Conservation (phyloP, 441 rosid species). For the Erodium chrysanthum region DNA sequence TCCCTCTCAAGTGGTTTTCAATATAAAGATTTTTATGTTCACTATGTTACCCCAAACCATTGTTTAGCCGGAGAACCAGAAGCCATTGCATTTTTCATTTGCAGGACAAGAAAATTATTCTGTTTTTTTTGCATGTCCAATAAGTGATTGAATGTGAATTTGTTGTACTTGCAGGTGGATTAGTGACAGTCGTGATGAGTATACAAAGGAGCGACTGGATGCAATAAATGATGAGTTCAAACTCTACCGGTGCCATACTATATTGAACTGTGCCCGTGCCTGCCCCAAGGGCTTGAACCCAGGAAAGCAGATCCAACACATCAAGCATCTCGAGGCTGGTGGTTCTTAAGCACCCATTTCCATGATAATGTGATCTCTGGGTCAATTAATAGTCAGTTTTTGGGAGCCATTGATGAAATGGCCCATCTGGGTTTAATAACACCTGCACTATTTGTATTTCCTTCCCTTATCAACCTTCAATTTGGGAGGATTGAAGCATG, state of each 20-base stretch:
- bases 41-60: no score
- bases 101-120: background rate
- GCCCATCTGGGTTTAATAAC: conserved; percentile 22
- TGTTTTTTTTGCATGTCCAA: background rate
- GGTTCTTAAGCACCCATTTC: conserved; percentile 11
- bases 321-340: conserved; percentile 61
- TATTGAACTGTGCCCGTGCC: conserved; percentile 88
- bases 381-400: conserved; percentile 15
- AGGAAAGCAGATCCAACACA: conserved; percentile 67
- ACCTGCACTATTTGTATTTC: conserved; percentile 16
- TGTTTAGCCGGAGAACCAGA: background rate
- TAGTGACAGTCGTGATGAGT: conserved; percentile 90
- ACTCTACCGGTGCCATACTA: conserved; percentile 96
- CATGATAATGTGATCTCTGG: conserved; percentile 18
- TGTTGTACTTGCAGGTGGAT: conserved; percentile 68
- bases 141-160: background rate
- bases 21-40: background rate
- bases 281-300: conserved; percentile 98
- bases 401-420: conserved; percentile 15
- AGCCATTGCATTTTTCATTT: background rate
- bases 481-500: conserved; percentile 14
- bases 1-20: background rate
- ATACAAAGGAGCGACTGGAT: conserved; percentile 66
- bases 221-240: conserved; percentile 81
- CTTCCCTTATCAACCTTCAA: conserved; percentile 20